Conservation (phyloP, 2,329 filamentous ascomycete species). For the Coleophoma crateriformis region DNA sequence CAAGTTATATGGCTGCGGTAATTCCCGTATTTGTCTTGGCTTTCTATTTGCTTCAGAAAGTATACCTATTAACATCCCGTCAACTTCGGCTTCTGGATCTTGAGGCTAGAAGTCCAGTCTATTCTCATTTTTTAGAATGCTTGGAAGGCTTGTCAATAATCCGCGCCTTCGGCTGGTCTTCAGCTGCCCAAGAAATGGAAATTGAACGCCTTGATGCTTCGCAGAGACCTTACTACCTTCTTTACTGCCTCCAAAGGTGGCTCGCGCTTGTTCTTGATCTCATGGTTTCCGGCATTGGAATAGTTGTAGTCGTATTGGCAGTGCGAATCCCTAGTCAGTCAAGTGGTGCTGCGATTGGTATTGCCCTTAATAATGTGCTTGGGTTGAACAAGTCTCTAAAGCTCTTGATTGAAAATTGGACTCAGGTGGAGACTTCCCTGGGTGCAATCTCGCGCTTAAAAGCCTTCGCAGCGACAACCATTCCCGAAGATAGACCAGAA, state of each 20-base stretch:
- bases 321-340: constrained; percentile 6
- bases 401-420: constrained; percentile 42
- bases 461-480: constrained; percentile 37
- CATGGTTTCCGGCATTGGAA: constrained; percentile 29
- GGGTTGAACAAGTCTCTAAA: constrained; percentile 28
- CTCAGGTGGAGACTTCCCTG: constrained; percentile 49
- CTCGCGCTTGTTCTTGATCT: constrained; percentile 36
- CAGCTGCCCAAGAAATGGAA: background rate
- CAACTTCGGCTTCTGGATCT: constrained; percentile 41
- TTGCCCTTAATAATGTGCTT: constrained; percentile 41
- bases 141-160: constrained; percentile 37
- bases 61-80: constrained; percentile 40
- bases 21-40: constrained; percentile 15
- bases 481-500: constrained; percentile 25
- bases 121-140: constrained; percentile 40
- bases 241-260: constrained; percentile 39
- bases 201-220: constrained; percentile 30
- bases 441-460: constrained; percentile 49
- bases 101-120: constrained; percentile 35
- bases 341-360: constrained; percentile 1
- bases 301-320: constrained; percentile 21
- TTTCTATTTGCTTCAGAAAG: constrained; percentile 25
- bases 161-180: constrained; percentile 36
- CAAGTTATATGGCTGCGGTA: constrained; percentile 1
- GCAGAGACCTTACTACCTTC: constrained; percentile 38